Evolutionary conservation across 345 rosid genomes (phyloP).

Genomic region (Schrenkiella parvula): DNA sequence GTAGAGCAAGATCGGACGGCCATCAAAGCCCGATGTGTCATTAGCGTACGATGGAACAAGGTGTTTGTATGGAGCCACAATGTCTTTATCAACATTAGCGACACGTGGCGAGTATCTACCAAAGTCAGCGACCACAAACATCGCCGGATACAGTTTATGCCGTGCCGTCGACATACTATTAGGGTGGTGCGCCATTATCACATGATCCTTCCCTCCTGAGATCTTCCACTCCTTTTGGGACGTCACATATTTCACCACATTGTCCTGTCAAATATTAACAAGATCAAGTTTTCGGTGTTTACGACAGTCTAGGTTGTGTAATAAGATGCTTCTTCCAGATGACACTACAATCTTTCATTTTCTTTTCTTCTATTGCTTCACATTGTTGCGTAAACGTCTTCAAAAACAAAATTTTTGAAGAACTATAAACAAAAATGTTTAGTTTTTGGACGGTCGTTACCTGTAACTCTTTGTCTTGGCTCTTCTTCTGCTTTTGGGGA

Average conservation of each 20-base stretch:
- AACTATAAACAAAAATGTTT: neutral
- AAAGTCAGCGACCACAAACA: slow-evolving; percentile 79
- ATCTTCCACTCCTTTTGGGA: slow-evolving; percentile 70
- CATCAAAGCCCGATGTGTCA: slow-evolving; percentile 63
- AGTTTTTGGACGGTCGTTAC: neutral
- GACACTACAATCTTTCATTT: no score
- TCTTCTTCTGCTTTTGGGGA: slow-evolving; percentile 54
- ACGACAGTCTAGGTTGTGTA: neutral
- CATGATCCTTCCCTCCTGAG: slow-evolving; percentile 75
- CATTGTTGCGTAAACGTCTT: no score
- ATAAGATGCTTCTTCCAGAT: no score
- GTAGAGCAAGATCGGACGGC: slow-evolving; percentile 74
- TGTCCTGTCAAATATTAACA: slow-evolving; percentile 40
- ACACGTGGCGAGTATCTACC: slow-evolving; percentile 85
- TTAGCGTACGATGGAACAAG: slow-evolving; percentile 52
- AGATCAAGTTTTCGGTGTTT: neutral
- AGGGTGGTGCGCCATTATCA: slow-evolving; percentile 90
- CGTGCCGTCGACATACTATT: slow-evolving; percentile 84
- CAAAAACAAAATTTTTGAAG: neutral
- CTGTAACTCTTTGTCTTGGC: slow-evolving; percentile 52
- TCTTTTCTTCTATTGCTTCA: no score
- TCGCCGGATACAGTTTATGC: slow-evolving; percentile 71
- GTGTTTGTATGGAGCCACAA: slow-evolving; percentile 92
- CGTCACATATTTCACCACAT: slow-evolving; percentile 53
- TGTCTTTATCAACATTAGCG: slow-evolving; percentile 82